Conservation (phyloP, 306 rosid genomes). For the Hippophae tibetana region DNA sequence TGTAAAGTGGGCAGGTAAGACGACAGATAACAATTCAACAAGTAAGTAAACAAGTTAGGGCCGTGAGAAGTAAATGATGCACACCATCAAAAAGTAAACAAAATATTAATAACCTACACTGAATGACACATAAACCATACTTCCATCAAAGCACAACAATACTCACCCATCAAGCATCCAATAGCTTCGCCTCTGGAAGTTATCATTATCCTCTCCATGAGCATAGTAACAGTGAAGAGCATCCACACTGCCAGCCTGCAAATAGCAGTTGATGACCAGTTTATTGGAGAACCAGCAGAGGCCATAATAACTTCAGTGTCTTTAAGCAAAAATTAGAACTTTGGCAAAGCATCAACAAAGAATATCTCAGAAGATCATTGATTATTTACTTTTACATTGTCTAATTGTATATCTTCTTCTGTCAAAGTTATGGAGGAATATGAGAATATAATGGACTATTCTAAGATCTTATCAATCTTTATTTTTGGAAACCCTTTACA, state of each 20-base stretch:
- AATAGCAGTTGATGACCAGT: slow-evolving; percentile 9
- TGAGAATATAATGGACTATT: too few species aligned
- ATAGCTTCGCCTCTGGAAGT: slow-evolving; percentile 67
- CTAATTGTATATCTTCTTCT: too few species aligned
- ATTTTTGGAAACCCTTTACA: too few species aligned
- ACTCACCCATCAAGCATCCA: slow-evolving; percentile 78
- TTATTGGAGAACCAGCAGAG: slow-evolving; percentile 8
- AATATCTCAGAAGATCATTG: neutral
- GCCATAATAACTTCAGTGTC: neutral
- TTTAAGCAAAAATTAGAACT: slow-evolving; percentile 1
- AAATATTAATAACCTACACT: neutral
- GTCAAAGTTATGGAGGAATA: too few species aligned
- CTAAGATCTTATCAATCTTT: too few species aligned
- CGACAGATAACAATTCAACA: too few species aligned
- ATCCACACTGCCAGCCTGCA: slow-evolving; percentile 61
- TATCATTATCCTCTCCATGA: slow-evolving; percentile 61
- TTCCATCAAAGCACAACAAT: slow-evolving; percentile 10
- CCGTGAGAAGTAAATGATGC: too few species aligned
- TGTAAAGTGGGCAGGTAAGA: neutral
- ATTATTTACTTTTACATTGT: too few species aligned
- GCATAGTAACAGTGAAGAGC: slow-evolving; percentile 74
- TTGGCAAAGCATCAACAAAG: neutral
- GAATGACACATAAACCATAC: neutral
- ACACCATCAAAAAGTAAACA: neutral
- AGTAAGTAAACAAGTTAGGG: too few species aligned